phyloP scores from a whole-genome alignment of 1,139 yeast species.

The Taphrina pruni region DNA sequence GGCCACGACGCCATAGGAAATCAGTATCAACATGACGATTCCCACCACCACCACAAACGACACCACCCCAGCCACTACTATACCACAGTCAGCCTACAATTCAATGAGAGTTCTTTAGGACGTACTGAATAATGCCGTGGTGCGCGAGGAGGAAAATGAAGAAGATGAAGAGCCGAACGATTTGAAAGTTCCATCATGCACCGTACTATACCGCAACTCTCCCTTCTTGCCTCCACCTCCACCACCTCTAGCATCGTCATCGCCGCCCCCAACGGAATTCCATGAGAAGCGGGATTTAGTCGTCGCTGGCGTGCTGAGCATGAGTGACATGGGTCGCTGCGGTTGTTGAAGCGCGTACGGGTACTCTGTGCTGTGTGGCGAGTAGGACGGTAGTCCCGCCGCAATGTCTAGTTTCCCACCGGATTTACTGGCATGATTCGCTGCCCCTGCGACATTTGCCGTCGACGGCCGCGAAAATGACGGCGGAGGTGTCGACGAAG shows the following conservation, averaged over 20 bases:
- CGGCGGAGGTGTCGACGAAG: not conserved
- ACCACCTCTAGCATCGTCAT: not conserved
- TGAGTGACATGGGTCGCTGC: not conserved
- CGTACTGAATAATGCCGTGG: not conserved
- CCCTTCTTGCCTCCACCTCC: not conserved
- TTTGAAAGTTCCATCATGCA: not conserved
- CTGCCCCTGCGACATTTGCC: too few relatives aligned
- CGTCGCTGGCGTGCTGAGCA: constrained; percentile 2
- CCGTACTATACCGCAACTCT: constrained; percentile 7
- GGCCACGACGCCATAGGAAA: not conserved
- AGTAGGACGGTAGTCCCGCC: constrained; percentile 1
- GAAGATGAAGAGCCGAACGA: not conserved
- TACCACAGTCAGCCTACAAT: not conserved
- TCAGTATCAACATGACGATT: constrained; percentile 6
- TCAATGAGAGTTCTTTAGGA: not conserved
- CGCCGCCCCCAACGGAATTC: not conserved
- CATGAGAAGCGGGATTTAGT: not conserved
- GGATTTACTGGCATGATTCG: too few relatives aligned
- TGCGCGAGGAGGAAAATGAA: not conserved
- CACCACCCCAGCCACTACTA: constrained; percentile 11
- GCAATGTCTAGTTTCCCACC: not conserved
- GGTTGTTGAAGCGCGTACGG: too few relatives aligned
- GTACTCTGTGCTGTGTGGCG: not conserved
- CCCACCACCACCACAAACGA: constrained; percentile 1
- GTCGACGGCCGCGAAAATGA: too few relatives aligned